Conservation (phyloP, 2,329 filamentous ascomycete species). For the Hymenoscyphus albidus region DNA sequence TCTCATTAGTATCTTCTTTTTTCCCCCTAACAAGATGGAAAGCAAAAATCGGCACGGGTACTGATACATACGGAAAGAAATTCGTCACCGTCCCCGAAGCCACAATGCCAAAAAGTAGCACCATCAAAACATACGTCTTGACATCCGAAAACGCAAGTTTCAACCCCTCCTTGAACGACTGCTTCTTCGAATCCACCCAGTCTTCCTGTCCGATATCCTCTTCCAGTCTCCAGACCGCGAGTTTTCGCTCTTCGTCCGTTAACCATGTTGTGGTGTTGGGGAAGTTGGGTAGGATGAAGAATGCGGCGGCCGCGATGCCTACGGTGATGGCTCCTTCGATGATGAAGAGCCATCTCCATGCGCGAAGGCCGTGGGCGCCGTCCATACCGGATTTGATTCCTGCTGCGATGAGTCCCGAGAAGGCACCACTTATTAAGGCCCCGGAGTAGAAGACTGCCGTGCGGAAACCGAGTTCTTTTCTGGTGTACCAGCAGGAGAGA, state of each 20-base stretch:
- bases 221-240: constrained; percentile 59
- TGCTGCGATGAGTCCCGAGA: constrained; percentile 61
- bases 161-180: constrained; percentile 51
- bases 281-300: constrained; percentile 64
- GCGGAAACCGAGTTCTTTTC: constrained; percentile 62
- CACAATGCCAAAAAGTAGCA: constrained; percentile 52
- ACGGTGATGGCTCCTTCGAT: constrained; percentile 66
- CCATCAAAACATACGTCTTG: constrained; percentile 40
- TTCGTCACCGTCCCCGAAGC: constrained; percentile 58
- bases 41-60: too few species aligned
- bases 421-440: constrained; percentile 66
- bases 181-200: constrained; percentile 52
- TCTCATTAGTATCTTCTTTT: constrained; percentile 32
- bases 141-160: constrained; percentile 51
- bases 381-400: constrained; percentile 66
- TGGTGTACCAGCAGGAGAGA: constrained; percentile 64
- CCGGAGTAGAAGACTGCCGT: constrained; percentile 66
- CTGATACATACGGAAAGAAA: constrained; percentile 52
- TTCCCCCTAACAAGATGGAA: too few species aligned
- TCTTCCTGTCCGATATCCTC: constrained; percentile 64
- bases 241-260: constrained; percentile 50
- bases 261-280: constrained; percentile 58
- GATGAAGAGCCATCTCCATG: constrained; percentile 67
- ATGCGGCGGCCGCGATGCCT: constrained; percentile 52
- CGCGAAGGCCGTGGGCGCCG: constrained; percentile 50